Conservation (phyloP, 345 rosid species). For the Sonneratia alba region DNA sequence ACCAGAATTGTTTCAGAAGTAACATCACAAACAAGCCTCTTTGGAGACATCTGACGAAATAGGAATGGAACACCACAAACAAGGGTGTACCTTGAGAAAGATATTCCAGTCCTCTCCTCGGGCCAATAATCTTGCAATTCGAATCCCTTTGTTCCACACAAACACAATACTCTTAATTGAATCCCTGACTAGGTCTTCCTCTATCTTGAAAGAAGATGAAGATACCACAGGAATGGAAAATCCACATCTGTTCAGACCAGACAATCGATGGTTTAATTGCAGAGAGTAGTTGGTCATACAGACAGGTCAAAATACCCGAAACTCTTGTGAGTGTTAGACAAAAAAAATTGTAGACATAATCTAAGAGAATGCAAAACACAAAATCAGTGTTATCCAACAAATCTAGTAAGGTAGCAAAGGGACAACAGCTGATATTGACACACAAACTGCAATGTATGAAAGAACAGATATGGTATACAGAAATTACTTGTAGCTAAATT, state of each 20-base stretch:
- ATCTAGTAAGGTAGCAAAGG: background rate
- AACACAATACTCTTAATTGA: conserved; percentile 28
- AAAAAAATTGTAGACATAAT: background rate
- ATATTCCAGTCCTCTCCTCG: conserved; percentile 57
- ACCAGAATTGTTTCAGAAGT: background rate
- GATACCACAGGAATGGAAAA: conserved; percentile 36
- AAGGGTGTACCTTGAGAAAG: conserved; percentile 1
- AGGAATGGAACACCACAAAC: no score
- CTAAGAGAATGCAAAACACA: background rate
- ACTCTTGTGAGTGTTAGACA: no score
- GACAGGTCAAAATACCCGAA: no score
- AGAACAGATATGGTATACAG: background rate
- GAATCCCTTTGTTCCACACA: conserved; percentile 49
- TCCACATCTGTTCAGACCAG: conserved; percentile 43
- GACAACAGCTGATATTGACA: background rate
- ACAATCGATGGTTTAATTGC: background rate
- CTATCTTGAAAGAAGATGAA: conserved; percentile 43
- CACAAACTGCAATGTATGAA: background rate
- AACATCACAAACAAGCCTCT: no score
- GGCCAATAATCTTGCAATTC: conserved; percentile 29
- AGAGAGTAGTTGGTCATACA: no score
- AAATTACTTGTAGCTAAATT: no score
- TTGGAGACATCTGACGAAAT: no score
- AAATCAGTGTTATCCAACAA: background rate
- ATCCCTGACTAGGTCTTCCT: conserved; percentile 38